Evolutionary conservation across 2,329 filamentous ascomycete genomes (phyloP), one percentile per base, ranked within the genome.

Genomic region (Fusarium sp.): DNA sequence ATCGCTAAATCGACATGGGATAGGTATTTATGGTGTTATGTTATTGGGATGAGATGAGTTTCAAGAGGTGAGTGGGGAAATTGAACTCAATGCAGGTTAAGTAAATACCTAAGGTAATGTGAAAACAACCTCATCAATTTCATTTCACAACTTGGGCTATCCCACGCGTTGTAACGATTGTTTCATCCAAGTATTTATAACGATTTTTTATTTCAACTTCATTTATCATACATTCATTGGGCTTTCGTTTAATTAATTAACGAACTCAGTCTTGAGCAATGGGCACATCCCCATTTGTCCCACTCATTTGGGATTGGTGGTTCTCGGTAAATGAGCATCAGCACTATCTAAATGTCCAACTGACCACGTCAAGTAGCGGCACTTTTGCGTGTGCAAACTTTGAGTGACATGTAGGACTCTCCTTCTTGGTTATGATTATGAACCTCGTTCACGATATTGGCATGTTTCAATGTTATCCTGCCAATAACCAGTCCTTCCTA

Each of bases 261-360:
- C 38, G 22, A 27, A 22, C 38, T 53, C 35, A 35, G 15, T 31
- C 38, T 53, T 25, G n/a, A 35, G 45, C 15, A 70, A 60, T 35
- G 31, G 44, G 29, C 50, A 44, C 46, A 27, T 55, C 44, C 44
- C n/a, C 52, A 27, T n/a, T 22, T 54, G n/a, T 68, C 33, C 52
- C 33, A 22, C 65, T 72, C 38, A 46, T 56, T 58, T 55, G 29
- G 62, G 69, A 70, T 70, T 72, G 65, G 70, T 52, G 56, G 61
- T 38, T 54, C 55, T 39, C 14, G 22, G 42, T 56, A 62, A 65
- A 70, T 73, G 47, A 65, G 54, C 56, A 73, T 72, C 70, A 72
- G 69, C 70, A 67, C 61, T 70, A 70, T 60, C 29, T 22, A n/a
- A 38, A 47, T 22, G 55, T 47, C 33, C 17, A 52, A 54, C 58